These are phyloP conservation scores for Acorus calamus DNA, from an alignment of 106 monocot genomes.

Conservation along the genomic window DNA sequence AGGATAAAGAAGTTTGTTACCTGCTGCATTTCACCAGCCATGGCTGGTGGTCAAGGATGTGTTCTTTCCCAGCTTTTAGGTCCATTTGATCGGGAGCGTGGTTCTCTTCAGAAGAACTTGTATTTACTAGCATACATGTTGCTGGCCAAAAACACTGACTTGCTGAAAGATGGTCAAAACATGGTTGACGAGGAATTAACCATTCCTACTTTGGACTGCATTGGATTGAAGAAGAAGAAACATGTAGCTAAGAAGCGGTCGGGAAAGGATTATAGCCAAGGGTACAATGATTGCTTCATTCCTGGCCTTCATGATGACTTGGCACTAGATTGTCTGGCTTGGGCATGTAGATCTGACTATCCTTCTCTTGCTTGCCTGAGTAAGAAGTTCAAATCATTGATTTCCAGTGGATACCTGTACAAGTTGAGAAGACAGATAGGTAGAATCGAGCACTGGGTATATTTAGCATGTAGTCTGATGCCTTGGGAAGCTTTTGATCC, in stretches of 20 bases:
- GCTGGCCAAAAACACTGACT: constrained; percentile 25
- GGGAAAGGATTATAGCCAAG: constrained; percentile 14
- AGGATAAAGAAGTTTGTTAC: constrained; percentile 7
- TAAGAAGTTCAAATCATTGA: constrained; percentile 41
- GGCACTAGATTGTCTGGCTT: constrained; percentile 49
- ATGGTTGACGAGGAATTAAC: constrained; percentile 12
- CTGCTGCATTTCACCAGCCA: constrained; percentile 16
- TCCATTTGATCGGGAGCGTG: constrained; percentile 17
- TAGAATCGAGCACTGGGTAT: constrained; percentile 71
- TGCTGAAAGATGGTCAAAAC: constrained; percentile 14
- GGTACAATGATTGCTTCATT: constrained; percentile 40
- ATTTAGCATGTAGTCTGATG: constrained; percentile 61
- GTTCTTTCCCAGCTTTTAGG: constrained; percentile 17
- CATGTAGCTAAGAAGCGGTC: constrained; percentile 9
- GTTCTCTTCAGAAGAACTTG: constrained; percentile 27
- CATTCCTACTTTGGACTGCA: constrained; percentile 12
- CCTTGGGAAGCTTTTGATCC: constrained; percentile 91
- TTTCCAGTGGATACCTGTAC: constrained; percentile 65
- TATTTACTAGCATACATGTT: constrained; percentile 34
- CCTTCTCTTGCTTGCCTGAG: constrained; percentile 51
- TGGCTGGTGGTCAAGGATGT: constrained; percentile 29
- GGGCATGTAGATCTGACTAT: constrained; percentile 68
- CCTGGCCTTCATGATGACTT: constrained; percentile 66
- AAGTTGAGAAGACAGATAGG: constrained; percentile 49
- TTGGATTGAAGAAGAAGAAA: constrained; percentile 10